These are phyloP conservation scores for Fusarium marasasianum DNA, from an alignment of 2,329 filamentous ascomycete species.

Conservation along the genomic window DNA sequence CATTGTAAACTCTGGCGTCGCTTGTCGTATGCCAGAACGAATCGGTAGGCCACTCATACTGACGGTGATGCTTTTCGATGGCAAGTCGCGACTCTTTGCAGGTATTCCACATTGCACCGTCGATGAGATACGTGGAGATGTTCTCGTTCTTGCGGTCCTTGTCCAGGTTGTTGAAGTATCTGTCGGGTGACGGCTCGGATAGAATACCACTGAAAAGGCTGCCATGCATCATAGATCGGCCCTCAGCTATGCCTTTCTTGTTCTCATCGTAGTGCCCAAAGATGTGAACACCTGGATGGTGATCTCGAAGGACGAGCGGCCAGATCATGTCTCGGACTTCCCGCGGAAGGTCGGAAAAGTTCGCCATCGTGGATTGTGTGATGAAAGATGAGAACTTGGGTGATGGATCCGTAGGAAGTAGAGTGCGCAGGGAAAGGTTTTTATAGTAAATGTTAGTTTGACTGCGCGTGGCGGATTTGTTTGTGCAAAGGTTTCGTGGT, in stretches of 20 bases:
- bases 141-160: background rate
- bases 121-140: conserved; percentile 8
- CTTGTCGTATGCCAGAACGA: too few relatives aligned
- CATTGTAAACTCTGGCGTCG: too few relatives aligned
- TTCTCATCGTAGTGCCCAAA: background rate
- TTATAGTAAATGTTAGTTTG: too few relatives aligned
- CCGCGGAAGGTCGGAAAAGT: background rate
- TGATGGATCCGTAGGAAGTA: too few relatives aligned
- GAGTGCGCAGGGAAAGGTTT: too few relatives aligned
- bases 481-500: too few relatives aligned
- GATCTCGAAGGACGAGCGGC: background rate
- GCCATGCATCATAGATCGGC: background rate
- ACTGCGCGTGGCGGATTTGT: too few relatives aligned
- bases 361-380: background rate
- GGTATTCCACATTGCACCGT: conserved; percentile 16
- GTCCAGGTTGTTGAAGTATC: background rate
- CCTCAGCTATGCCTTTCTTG: background rate
- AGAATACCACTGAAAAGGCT: background rate
- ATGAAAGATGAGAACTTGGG: background rate
- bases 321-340: conserved; percentile 18
- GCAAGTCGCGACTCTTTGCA: conserved; percentile 17
- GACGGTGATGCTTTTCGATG: background rate
- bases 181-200: background rate
- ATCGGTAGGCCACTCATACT: background rate
- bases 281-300: background rate